A percentile compares a stretch with the other conserved stretches of the same genome.
Conservation (phyloP, 2,329 filamentous ascomycete species). For the Cryphonectria nitschkei region DNA sequence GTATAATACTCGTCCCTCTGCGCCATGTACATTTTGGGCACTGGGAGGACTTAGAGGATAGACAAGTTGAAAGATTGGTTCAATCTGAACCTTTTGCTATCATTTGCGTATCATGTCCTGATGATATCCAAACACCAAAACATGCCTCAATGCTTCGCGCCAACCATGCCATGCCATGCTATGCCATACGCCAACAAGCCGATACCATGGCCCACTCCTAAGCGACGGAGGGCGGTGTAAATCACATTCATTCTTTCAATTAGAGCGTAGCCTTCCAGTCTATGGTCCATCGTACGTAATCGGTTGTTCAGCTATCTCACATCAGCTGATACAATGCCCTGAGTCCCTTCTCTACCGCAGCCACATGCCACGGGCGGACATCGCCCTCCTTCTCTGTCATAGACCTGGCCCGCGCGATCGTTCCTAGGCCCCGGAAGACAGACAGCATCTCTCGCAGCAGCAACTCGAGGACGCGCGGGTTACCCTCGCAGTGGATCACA, state of each 20-base stretch:
- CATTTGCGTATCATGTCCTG: constrained; percentile 18
- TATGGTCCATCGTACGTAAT: too few relatives aligned
- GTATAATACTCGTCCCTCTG: neutral
- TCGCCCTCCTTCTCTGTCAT: constrained; percentile 62
- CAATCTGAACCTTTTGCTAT: constrained; percentile 12
- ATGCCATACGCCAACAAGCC: constrained; percentile 16
- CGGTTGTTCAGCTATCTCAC: constrained; percentile 43
- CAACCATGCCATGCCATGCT: neutral
- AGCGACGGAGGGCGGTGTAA: neutral
- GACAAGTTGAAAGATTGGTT: neutral
- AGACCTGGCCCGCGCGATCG: constrained; percentile 69
- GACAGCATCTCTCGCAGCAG: constrained; percentile 71
- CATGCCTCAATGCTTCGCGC: constrained; percentile 6
- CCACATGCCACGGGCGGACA: constrained; percentile 78
- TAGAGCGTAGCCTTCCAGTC: neutral
- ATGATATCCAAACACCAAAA: neutral
- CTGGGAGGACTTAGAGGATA: neutral
- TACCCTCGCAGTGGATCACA: constrained; percentile 60
- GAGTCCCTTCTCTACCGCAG: constrained; percentile 70
- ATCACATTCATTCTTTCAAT: neutral
- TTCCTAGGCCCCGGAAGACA: constrained; percentile 69
- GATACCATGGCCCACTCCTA: neutral
- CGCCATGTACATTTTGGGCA: neutral
- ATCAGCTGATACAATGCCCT: constrained; percentile 67
- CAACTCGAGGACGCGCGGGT: constrained; percentile 61